Conservation (phyloP, 2,329 filamentous ascomycete genomes). For the Chrysoporthe deuterocubensis region DNA sequence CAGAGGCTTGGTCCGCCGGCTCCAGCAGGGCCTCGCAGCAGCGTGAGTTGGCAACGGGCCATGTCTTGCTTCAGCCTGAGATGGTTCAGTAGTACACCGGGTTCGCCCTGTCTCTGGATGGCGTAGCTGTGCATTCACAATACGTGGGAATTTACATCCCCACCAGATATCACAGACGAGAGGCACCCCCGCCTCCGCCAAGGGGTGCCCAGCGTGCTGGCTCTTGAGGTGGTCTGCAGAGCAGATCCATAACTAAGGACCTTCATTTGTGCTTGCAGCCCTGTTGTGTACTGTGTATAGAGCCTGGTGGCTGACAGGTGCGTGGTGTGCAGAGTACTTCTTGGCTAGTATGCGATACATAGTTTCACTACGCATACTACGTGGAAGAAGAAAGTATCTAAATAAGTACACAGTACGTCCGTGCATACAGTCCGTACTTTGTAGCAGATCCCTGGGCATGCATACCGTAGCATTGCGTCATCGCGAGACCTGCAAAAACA, state of each 20-base stretch:
- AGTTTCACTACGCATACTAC: too few relatives aligned
- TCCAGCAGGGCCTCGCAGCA: too few relatives aligned
- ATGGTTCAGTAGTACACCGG: slow-evolving; percentile 14
- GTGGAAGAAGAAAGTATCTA: too few relatives aligned
- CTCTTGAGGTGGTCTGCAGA: background rate
- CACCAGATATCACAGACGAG: background rate
- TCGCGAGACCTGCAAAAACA: background rate
- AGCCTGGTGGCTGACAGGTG: too few relatives aligned
- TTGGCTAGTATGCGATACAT: too few relatives aligned
- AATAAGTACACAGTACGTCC: too few relatives aligned
- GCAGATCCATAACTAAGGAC: background rate
- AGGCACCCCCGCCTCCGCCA: background rate
- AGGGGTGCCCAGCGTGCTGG: background rate
- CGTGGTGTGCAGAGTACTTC: too few relatives aligned
- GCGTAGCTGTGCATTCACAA: too few relatives aligned
- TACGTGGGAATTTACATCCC: background rate
- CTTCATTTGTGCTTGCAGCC: background rate
- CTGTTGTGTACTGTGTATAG: background rate
- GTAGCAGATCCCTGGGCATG: too few relatives aligned
- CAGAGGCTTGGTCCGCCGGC: background rate
- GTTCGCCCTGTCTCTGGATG: background rate
- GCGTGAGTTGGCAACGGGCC: background rate
- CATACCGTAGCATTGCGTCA: background rate
- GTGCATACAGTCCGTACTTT: too few relatives aligned
- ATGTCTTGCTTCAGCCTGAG: slow-evolving; percentile 23